phyloP scores from a whole-genome alignment of 495 filamentous ascomycete genomes.

The Geopyxis carbonaria region DNA sequence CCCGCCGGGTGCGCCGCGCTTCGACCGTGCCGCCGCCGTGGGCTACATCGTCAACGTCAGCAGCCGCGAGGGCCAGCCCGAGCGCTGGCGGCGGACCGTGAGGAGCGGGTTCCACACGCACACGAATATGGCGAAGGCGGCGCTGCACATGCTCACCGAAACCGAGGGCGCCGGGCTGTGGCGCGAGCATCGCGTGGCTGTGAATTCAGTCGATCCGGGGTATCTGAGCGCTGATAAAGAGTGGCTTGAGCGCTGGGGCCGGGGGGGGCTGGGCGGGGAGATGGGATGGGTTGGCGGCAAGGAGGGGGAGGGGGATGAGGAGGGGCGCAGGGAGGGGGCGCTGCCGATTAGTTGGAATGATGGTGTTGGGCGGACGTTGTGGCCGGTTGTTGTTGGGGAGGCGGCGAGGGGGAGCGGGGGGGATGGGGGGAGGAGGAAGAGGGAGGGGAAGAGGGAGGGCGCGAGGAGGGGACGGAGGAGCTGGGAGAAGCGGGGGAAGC shows the following conservation, averaged over 20 bases:
- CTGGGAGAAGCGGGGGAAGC: too few species aligned
- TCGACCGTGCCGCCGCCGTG: constrained; percentile 7
- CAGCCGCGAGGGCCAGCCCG: constrained; percentile 32
- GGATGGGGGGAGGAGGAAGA: constrained; percentile 30
- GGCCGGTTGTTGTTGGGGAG: constrained; percentile 32
- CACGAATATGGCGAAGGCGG: constrained; percentile 37
- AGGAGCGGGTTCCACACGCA: constrained; percentile 32
- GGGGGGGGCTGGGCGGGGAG: constrained; percentile 2
- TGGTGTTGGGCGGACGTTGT: constrained; percentile 32
- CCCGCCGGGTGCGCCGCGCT: not conserved
- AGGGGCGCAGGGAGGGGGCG: too few species aligned
- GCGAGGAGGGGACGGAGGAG: too few species aligned
- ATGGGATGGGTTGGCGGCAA: too few species aligned
- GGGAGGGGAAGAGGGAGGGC: too few species aligned
- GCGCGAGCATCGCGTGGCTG: constrained; percentile 27
- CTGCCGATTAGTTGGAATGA: constrained; percentile 35
- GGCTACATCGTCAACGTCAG: constrained; percentile 34
- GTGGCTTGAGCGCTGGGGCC: constrained; percentile 6
- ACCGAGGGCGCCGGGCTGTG: constrained; percentile 29
- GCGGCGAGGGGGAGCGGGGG: constrained; percentile 12
- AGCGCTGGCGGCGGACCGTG: constrained; percentile 17
- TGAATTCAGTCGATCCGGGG: constrained; percentile 36
- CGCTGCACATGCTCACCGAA: constrained; percentile 35
- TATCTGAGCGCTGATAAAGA: constrained; percentile 31
- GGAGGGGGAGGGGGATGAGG: too few species aligned